Evolutionary conservation across 139 green algal genomes (phyloP).

Genomic region (Coelastrella sp.): DNA sequence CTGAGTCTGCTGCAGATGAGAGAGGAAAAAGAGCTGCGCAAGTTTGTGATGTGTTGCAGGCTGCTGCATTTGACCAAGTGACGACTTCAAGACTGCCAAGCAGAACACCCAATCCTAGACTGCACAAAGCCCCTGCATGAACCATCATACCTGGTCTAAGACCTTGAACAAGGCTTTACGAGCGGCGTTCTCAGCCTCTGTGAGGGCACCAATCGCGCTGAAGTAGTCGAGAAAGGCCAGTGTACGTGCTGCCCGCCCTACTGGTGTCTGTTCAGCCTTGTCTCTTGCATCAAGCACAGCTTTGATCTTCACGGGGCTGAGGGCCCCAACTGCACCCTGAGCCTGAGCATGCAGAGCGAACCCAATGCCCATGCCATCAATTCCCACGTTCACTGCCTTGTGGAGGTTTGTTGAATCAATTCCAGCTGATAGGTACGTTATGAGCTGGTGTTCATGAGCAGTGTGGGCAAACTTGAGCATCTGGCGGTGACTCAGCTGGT

Average conservation of each 20-base stretch:
- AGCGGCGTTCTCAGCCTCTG: background rate
- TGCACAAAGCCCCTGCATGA: background rate
- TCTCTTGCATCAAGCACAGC: slow-evolving; percentile 7
- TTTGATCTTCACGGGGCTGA: background rate
- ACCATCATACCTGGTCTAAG: background rate
- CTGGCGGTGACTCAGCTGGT: slow-evolving; percentile 13
- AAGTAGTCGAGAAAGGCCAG: slow-evolving; percentile 10
- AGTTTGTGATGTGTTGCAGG: too few relatives aligned
- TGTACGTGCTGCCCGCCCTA: background rate
- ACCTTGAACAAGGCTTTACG: background rate
- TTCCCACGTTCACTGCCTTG: background rate
- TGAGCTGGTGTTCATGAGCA: background rate
- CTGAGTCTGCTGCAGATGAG: too few relatives aligned
- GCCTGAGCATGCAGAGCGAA: slow-evolving; percentile 20
- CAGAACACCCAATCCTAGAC: background rate
- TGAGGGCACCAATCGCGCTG: background rate
- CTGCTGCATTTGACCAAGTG: too few relatives aligned
- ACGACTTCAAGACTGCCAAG: background rate
- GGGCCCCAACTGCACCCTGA: slow-evolving; percentile 1
- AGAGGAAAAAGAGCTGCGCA: too few relatives aligned
- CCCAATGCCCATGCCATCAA: slow-evolving; percentile 18
- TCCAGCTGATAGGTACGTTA: slow-evolving; percentile 14
- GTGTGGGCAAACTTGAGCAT: slow-evolving; percentile 26
- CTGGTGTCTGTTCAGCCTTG: background rate
- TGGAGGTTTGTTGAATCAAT: background rate